Conservation (phyloP, 768 basidiomycete species). For the Podaxis sp. region DNA sequence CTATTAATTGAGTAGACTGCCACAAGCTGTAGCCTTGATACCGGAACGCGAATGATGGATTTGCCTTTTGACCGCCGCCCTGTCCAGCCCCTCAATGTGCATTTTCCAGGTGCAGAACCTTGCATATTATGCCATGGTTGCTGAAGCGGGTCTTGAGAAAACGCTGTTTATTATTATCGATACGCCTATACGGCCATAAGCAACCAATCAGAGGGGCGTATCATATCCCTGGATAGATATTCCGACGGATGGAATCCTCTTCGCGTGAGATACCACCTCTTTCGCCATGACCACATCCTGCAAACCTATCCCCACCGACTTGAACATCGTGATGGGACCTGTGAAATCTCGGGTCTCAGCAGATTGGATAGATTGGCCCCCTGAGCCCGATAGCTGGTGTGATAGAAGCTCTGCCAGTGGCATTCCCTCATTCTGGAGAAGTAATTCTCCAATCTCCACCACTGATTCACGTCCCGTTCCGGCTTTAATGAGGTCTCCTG, state of each 20-base stretch:
- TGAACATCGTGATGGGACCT: constrained; percentile 73
- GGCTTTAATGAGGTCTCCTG: constrained; percentile 76
- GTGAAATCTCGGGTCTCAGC: constrained; percentile 14
- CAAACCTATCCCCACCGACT: constrained; percentile 83
- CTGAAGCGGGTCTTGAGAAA: not conserved
- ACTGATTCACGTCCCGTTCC: constrained; percentile 33
- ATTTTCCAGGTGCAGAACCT: not conserved
- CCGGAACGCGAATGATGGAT: not conserved
- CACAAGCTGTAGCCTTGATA: not conserved
- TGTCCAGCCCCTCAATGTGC: too few relatives aligned
- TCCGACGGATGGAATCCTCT: constrained; percentile 44
- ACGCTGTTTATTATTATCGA: not conserved
- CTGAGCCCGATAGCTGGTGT: not conserved
- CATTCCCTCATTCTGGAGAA: constrained; percentile 22
- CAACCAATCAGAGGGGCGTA: not conserved
- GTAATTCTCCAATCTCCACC: constrained; percentile 68
- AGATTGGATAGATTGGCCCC: constrained; percentile 1
- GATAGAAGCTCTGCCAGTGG: constrained; percentile 8
- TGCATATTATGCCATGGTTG: too few relatives aligned
- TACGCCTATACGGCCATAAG: not conserved
- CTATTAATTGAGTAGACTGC: not conserved
- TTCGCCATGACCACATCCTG: constrained; percentile 83
- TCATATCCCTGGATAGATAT: constrained; percentile 41
- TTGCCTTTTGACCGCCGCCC: not conserved
- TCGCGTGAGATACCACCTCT: constrained; percentile 61